Evolutionary conservation across 495 filamentous ascomycete genomes (phyloP).

Genomic region (Endocarpon pusillum): DNA sequence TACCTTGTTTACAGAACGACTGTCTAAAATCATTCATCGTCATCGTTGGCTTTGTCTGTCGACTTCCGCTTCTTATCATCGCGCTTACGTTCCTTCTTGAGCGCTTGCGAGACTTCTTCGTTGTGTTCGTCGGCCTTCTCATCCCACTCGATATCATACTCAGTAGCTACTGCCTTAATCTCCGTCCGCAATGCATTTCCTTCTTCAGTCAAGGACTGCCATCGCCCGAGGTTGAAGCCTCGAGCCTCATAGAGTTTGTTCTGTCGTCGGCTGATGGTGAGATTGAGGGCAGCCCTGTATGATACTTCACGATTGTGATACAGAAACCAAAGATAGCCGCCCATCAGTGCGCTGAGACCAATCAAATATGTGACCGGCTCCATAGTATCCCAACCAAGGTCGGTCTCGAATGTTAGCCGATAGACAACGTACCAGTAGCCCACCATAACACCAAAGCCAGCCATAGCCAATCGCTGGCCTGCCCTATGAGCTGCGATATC

Average conservation of each 20-base stretch:
- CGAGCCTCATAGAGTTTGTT: slow-evolving; percentile 53
- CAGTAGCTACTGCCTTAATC: slow-evolving; percentile 63
- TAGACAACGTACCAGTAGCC: slow-evolving; percentile 74
- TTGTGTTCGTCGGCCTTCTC: slow-evolving; percentile 63
- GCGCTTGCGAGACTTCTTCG: slow-evolving; percentile 49
- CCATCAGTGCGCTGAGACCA: slow-evolving; percentile 66
- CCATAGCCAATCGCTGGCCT: slow-evolving; percentile 64
- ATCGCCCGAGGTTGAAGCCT: slow-evolving; percentile 59
- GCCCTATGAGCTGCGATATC: slow-evolving; percentile 57
- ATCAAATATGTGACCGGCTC: slow-evolving; percentile 84
- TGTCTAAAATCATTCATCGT: slow-evolving; percentile 9
- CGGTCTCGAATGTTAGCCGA: slow-evolving; percentile 59
- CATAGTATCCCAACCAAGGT: slow-evolving; percentile 77
- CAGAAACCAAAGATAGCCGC: slow-evolving; percentile 84
- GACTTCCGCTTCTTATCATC: slow-evolving; percentile 22
- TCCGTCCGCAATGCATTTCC: slow-evolving; percentile 64
- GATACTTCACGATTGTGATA: slow-evolving; percentile 82
- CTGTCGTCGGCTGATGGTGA: slow-evolving; percentile 67
- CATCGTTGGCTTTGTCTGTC: slow-evolving; percentile 22
- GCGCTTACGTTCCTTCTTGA: slow-evolving; percentile 40
- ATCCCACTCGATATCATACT: slow-evolving; percentile 93
- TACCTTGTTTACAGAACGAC: no score
- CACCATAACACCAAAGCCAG: slow-evolving; percentile 52
- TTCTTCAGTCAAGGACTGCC: slow-evolving; percentile 67
- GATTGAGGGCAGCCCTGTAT: slow-evolving; percentile 69